Base-by-base conservation (phyloP, 495 filamentous ascomycete species). In the Aspergillus campestris region DNA sequence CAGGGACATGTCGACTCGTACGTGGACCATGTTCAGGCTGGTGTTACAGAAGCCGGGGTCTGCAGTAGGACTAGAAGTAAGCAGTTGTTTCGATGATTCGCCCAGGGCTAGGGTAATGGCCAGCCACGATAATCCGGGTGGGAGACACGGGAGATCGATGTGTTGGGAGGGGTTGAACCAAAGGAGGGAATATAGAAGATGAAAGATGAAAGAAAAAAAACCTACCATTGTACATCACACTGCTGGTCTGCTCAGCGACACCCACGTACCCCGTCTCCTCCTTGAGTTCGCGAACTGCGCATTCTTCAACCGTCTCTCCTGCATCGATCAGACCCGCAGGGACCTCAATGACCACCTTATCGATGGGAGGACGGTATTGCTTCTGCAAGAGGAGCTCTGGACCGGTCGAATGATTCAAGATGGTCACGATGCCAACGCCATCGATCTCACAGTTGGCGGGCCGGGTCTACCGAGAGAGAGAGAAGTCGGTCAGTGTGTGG, bases 181-280 rank as follows among this genome's bases (percentile, higher is more conserved):
- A 24, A 24, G 4, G 18, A 24, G 42, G n/a, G n/a, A 38, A 18
- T 35, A 43, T 18, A 34, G 11, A 50, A 24, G 2, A 37, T 13
- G 3, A 31, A 12, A 29, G 36, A 30, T 35, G 32, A 10, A n/a
- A 24, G 18, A 24, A 2, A 4, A 24, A 24, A 24, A 11, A 60
- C 72, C 40, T 59, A 84, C 86, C 87, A 58, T 92, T 91, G 45
- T 83, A 94, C 87, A 94, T 91, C 13, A 94, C 64, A 28, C 83
- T 79, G 45, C 82, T 87, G 7, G 77, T 77, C 59, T 84, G 73
- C 34, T 75, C 64, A 1, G 76, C 80, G 31, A 79, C 72, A 12
- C 84, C 89, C 29, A 87, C 77, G 60, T 92, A 96, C 5, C 92
- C 92, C 0, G 92, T 95, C 65, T 98, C 92, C 64, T 98, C 92